Evolutionary conservation across 2,329 filamentous ascomycete genomes (phyloP), one percentile per base, ranked within the genome.

Genomic region (Exophiala calicioides): DNA sequence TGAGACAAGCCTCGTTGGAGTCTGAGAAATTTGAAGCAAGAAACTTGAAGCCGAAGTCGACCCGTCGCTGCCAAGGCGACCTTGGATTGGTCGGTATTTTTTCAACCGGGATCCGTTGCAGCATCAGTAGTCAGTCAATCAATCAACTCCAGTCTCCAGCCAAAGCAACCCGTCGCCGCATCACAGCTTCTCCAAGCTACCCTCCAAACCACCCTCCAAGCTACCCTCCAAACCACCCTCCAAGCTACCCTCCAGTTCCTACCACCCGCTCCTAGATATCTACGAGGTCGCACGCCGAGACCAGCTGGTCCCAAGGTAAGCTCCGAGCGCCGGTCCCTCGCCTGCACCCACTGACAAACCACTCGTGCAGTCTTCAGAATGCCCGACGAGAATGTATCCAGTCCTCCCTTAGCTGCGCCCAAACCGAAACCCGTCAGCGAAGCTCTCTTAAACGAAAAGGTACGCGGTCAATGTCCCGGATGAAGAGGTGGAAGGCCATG

Each of bases 361-460:
- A 5, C 4, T 18, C 5, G n/a, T 34, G 18, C 31, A 44, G 34
- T 33, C 24, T 38, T 18, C 65, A 66, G 65, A 66, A 82, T 83
- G 79, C 75, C 79, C 68, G 78, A 82, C 63, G 69, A 74, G 27
- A 71, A 74, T 57, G 61, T 69, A 74, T 74, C 77, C 66, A 71
- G 67, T 66, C 74, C 81, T 59, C 78, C 82, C 62, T 77, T 79
- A 69, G 78, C 81, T 57, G 79, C 86, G 67, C 79, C 85, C 70
- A 82, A 88, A 62, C 75, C 81, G 55, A 80, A 72, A 72, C 91
- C 93, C 57, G 86, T 96, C 74, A 97, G 91, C 79, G 93, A 98
- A 79, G 88, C 91, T 66, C 83, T 98, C 64, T 82, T 98, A 67
- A 97, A 97, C 74, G 93, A 98, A 76, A 98, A 98, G 90, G 93